These are phyloP conservation scores for Cryptococcus sp. DNA, from an alignment of 1,284 basidiomycete species.

Conservation along the genomic window DNA sequence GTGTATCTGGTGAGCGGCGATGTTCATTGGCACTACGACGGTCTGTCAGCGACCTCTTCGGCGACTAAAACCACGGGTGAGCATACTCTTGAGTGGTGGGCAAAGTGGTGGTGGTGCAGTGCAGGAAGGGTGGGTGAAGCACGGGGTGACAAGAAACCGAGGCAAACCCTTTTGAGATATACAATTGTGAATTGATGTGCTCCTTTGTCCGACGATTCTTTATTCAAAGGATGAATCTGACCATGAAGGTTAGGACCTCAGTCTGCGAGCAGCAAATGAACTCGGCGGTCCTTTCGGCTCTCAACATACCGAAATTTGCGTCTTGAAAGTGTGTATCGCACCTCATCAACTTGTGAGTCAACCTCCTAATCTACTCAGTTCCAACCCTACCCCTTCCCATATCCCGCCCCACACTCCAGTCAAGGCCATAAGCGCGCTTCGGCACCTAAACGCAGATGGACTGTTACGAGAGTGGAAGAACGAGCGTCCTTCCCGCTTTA, in stretches of 20 bases:
- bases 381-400: constrained; percentile 7
- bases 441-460: constrained; percentile 40
- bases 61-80: neutral
- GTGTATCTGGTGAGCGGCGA: constrained; percentile 32
- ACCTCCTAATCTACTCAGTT: neutral
- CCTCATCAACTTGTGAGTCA: too few relatives aligned
- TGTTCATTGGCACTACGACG: constrained; percentile 29
- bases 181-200: neutral
- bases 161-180: neutral
- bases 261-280: too few relatives aligned
- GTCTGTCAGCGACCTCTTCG: neutral
- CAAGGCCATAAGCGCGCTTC: constrained; percentile 49
- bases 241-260: too few relatives aligned
- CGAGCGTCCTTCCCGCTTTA: constrained; percentile 50
- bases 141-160: neutral
- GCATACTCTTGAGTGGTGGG: neutral
- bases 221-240: too few relatives aligned
- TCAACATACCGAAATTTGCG: too few relatives aligned
- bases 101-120: neutral
- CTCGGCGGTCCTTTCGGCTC: too few relatives aligned
- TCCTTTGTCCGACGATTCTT: neutral
- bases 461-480: constrained; percentile 64
- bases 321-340: too few relatives aligned
- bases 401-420: constrained; percentile 53
- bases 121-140: too few relatives aligned